Base-by-base conservation (phyloP, 2,329 filamentous ascomycete genomes). In the Penicillium sp. region DNA sequence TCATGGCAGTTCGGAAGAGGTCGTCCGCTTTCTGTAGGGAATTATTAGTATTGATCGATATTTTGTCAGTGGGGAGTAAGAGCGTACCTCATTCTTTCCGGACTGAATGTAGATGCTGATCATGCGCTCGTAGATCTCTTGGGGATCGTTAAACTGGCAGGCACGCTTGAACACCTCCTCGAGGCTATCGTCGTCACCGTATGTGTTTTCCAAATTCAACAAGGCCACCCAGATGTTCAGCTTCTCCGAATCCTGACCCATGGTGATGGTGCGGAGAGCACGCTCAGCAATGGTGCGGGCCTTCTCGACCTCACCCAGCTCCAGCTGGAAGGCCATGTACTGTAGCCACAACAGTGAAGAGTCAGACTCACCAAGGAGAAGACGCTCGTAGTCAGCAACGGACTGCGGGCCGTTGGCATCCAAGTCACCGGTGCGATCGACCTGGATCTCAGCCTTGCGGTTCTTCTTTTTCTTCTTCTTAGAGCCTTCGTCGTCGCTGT, bases 271-370 rank as follows among this genome's bases (percentile, higher is more conserved):
- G 70, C 89, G 88, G 62, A 98, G 84, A 19, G 95, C 95, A 59
- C 95, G 89, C 76, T 97, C 90, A 2, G 91, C 93, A 57, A 97
- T 89, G 63, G 93, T 90, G 48, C 93, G 87, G 13, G 95, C 93
- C 75, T 92, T 95, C 59, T 88, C 86, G 21, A 96, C 82, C 76
- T 99, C 95, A 70, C 91, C 91, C 52, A 96, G 85, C 71, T 96
- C 89, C 74, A 97, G 88, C 76, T 98, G 91, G 83, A 96, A 96
- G n/a, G 93, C 92, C 91, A 99, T 98, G 78, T 99, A 99, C 63
- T 91, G 86, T 53, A 97, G 90, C 95, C 95, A 99, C 27, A 98
- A 84, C 60, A 89, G 82, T 0, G 93, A 96, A n/a, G 90, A 93
- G 77, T 98, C 92, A 2, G 95, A 92, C 72, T 96, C 90, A 55